phyloP scores from a whole-genome alignment of 2,329 filamentous ascomycete species.

The Calonectria honghensis region DNA sequence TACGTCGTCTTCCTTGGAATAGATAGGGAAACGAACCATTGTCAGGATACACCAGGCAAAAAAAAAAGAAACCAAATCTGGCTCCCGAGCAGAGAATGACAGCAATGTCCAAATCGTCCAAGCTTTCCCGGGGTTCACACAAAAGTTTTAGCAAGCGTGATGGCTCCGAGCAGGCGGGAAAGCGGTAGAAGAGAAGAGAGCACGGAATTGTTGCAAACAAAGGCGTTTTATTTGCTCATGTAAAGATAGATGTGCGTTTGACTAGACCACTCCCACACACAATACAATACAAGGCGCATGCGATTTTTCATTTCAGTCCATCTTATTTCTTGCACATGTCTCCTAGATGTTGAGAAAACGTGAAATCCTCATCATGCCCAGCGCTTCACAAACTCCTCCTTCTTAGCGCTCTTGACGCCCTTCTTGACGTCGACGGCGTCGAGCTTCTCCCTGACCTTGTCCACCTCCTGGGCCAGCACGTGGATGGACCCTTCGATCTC shows the following conservation, averaged over 20 bases:
- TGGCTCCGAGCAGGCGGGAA: not conserved
- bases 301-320: not conserved
- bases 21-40: not conserved
- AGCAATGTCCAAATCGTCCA: conserved; percentile 21
- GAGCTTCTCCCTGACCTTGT: conserved; percentile 63
- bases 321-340: not conserved
- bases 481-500: conserved; percentile 72
- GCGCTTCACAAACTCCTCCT: conserved; percentile 67
- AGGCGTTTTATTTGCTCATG: conserved; percentile 37
- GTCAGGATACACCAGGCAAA: conserved; percentile 13
- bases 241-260: conserved; percentile 39
- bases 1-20: not conserved
- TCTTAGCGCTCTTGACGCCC: conserved; percentile 66
- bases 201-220: conserved; percentile 32
- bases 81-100: not conserved
- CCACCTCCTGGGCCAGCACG: conserved; percentile 67
- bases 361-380: conserved; percentile 52
- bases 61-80: not conserved
- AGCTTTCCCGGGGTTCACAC: not conserved
- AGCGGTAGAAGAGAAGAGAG: conserved; percentile 29
- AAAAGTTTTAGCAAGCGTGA: not conserved
- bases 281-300: conserved; percentile 38
- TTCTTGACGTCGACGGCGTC: conserved; percentile 61
- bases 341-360: not conserved
- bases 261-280: conserved; percentile 35